phyloP scores from a whole-genome alignment of 2,329 filamentous ascomycete species.

The Orbilia blumenaviensis region DNA sequence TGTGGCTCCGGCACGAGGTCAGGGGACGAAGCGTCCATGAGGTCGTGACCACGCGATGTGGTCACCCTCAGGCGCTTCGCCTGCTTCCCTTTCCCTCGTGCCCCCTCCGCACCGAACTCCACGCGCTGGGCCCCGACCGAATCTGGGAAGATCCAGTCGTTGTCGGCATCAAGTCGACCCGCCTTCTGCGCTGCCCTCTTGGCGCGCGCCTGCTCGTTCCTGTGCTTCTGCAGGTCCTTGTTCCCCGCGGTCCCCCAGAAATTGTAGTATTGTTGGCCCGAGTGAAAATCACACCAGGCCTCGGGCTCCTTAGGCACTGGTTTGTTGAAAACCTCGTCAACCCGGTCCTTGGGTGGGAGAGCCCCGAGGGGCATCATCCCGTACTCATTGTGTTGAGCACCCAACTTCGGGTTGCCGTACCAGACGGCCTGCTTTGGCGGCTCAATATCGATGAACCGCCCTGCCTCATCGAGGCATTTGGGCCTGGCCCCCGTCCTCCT shows the following conservation, averaged over 20 bases:
- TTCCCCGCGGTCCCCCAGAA: conserved; percentile 46
- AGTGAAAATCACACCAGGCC: conserved; percentile 36
- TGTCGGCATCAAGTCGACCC: conserved; percentile 24
- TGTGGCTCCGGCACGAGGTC: conserved; percentile 33
- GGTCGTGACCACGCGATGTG: conserved; percentile 18
- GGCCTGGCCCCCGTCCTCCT: background rate
- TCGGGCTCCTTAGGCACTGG: conserved; percentile 45
- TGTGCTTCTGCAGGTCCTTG: conserved; percentile 44
- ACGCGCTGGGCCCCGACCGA: conserved; percentile 20
- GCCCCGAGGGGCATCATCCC: conserved; percentile 51
- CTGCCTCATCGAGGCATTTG: conserved; percentile 30
- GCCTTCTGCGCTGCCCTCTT: conserved; percentile 36
- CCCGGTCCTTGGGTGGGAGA: conserved; percentile 41
- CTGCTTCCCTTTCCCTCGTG: conserved; percentile 33
- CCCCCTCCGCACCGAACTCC: background rate
- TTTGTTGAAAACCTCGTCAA: conserved; percentile 51
- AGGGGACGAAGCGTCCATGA: conserved; percentile 29
- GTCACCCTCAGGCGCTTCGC: conserved; percentile 23
- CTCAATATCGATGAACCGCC: conserved; percentile 39
- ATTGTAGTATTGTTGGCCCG: conserved; percentile 28
- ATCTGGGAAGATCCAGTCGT: conserved; percentile 43
- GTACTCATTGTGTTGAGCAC: conserved; percentile 34
- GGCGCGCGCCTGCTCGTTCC: conserved; percentile 39
- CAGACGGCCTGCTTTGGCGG: conserved; percentile 33
- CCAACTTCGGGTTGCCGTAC: conserved; percentile 36